phyloP scores from a whole-genome alignment of 352 stramenopile genomes.

The Pythium periplocum region DNA sequence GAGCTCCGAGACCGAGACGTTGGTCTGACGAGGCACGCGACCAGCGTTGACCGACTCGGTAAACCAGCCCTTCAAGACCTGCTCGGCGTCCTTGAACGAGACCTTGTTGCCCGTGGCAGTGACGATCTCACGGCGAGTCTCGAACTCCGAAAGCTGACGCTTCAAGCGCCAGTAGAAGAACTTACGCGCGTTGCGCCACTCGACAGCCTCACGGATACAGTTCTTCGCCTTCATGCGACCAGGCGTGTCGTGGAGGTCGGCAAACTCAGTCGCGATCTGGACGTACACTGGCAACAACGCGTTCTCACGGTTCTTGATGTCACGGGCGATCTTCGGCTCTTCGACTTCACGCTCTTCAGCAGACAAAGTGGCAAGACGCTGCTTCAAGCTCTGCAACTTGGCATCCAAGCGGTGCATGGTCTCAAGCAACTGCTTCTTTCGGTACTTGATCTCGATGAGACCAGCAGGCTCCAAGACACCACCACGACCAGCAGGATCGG shows the following conservation, averaged over 20 bases:
- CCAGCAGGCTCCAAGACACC: slow-evolving; percentile 99
- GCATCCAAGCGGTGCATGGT: slow-evolving; percentile 97
- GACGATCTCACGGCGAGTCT: slow-evolving; percentile 67
- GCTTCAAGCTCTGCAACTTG: slow-evolving; percentile 86
- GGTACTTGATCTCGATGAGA: slow-evolving; percentile 99
- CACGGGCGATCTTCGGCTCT: slow-evolving; percentile 67
- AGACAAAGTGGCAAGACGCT: slow-evolving; percentile 52
- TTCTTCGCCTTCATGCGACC: slow-evolving; percentile 99
- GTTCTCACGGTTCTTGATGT: slow-evolving; percentile 92
- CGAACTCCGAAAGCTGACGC: slow-evolving; percentile 96
- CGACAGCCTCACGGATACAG: slow-evolving; percentile 96
- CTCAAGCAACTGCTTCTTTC: slow-evolving; percentile 94
- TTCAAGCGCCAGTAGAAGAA: slow-evolving; percentile 99
- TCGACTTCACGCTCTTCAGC: slow-evolving; percentile 36
- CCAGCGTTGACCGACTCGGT: slow-evolving; percentile 74
- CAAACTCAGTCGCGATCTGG: slow-evolving; percentile 99
- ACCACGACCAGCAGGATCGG: slow-evolving; percentile 89
- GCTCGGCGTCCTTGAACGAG: slow-evolving; percentile 49
- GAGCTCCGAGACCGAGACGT: slow-evolving; percentile 57
- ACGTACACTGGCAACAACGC: slow-evolving; percentile 95
- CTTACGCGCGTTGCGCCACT: slow-evolving; percentile 91
- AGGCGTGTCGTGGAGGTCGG: slow-evolving; percentile 99
- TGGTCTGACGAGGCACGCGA: slow-evolving; percentile 54
- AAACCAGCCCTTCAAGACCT: slow-evolving; percentile 77
- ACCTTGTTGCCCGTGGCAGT: slow-evolving; percentile 28